Percentiles rank a stretch among this genome's conserved stretches.
These are phyloP conservation scores for Kodamaea fungicola DNA, from an alignment of 1,139 yeast genomes.

Conservation along the genomic window DNA sequence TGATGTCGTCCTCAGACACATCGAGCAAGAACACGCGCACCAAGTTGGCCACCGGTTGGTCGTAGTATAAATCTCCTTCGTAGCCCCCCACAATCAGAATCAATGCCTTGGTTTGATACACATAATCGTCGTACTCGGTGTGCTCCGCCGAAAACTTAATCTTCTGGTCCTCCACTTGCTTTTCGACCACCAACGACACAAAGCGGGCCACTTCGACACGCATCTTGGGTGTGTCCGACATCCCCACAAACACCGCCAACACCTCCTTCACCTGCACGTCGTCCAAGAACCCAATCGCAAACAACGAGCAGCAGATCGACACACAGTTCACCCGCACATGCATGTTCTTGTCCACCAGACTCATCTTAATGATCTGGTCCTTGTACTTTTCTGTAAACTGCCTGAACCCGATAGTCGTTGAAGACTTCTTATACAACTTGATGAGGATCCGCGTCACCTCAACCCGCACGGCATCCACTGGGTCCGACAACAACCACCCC, in stretches of 20 bases:
- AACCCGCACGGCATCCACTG: slow-evolving; percentile 54
- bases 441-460: slow-evolving; percentile 62
- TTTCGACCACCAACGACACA: slow-evolving; percentile 19
- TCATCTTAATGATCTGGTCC: slow-evolving; percentile 60
- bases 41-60: too few species aligned
- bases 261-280: slow-evolving; percentile 21
- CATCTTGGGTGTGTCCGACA: slow-evolving; percentile 24
- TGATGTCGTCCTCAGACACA: too few species aligned
- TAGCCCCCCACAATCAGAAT: background rate
- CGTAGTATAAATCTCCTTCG: too few species aligned
- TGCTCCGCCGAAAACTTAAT: slow-evolving; percentile 12
- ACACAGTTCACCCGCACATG: slow-evolving; percentile 54
- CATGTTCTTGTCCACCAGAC: slow-evolving; percentile 28
- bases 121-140: too few species aligned
- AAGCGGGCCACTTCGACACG: slow-evolving; percentile 33
- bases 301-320: slow-evolving; percentile 52
- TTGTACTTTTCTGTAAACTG: slow-evolving; percentile 74
- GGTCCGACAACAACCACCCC: slow-evolving; percentile 83
- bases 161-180: slow-evolving; percentile 14
- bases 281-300: slow-evolving; percentile 60
- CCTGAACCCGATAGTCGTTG: slow-evolving; percentile 45
- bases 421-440: slow-evolving; percentile 37
- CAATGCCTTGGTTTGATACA: slow-evolving; percentile 11
- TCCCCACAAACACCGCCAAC: slow-evolving; percentile 5
- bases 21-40: too few species aligned